Evolutionary conservation across 2,329 filamentous ascomycete species (phyloP).

Genomic region (Cryphonectria japonica): DNA sequence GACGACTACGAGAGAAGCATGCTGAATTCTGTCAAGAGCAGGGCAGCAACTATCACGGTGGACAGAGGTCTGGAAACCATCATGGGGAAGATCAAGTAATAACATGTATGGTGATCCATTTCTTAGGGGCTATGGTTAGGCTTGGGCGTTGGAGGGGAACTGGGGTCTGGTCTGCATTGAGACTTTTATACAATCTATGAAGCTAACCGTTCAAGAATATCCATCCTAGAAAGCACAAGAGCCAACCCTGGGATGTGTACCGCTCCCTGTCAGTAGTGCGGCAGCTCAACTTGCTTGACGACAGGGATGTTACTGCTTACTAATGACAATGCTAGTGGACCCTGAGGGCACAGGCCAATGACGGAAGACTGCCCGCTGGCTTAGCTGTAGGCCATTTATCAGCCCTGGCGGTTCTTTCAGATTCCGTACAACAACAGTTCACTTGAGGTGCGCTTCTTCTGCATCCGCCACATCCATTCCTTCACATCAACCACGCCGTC

Average conservation of each 20-base stretch:
- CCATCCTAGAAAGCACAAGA: not conserved
- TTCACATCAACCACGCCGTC: not conserved
- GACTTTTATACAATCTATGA: not conserved
- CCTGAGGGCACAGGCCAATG: conserved; percentile 12
- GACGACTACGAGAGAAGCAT: conserved; percentile 94
- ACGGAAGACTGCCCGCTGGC: conserved; percentile 7
- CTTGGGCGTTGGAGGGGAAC: conserved; percentile 2
- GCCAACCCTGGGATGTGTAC: not conserved
- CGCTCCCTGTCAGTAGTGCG: not conserved
- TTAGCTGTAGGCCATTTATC: conserved; percentile 24
- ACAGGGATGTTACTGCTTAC: not conserved
- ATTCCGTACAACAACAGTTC: not conserved
- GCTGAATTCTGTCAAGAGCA: conserved; percentile 84
- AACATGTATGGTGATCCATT: not conserved
- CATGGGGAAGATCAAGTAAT: conserved; percentile 86
- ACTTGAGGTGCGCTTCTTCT: conserved; percentile 13
- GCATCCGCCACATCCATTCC: not conserved
- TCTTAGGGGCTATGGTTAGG: not conserved
- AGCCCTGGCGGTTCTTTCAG: conserved; percentile 9
- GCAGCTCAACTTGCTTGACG: not conserved
- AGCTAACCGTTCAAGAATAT: not conserved
- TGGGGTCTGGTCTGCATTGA: not conserved
- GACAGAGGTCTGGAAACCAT: conserved; percentile 86
- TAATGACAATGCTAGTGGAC: not conserved
- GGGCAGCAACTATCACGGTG: conserved; percentile 83